Percentiles rank a stretch among this genome's conserved stretches.
Evolutionary conservation across 805 yeast species (phyloP).

Genomic region (Ogataea dorogensis): DNA sequence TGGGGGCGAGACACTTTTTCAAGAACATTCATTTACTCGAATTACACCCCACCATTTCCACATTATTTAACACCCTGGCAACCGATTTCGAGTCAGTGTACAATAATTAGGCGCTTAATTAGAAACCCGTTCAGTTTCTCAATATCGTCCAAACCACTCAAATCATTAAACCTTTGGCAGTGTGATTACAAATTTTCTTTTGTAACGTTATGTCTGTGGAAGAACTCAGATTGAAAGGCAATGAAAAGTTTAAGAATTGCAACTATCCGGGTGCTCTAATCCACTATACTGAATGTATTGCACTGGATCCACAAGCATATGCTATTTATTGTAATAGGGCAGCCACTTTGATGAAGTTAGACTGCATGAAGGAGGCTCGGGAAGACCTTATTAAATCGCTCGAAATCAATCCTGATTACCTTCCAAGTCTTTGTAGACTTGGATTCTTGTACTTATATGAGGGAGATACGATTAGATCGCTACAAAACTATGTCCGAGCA

Average conservation of each 20-base stretch:
- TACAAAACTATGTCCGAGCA: constrained; percentile 38
- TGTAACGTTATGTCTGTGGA: constrained; percentile 13
- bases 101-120: no score
- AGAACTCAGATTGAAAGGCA: constrained; percentile 28
- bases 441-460: constrained; percentile 36
- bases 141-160: background rate
- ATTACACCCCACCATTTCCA: no score
- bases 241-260: constrained; percentile 26
- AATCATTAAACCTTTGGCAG: no score
- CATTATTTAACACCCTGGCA: no score
- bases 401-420: constrained; percentile 33
- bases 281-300: constrained; percentile 38
- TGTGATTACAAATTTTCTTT: no score
- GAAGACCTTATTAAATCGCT: constrained; percentile 35
- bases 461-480: constrained; percentile 37
- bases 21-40: no score
- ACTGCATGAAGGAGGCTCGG: constrained; percentile 36
- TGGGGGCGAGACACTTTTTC: no score
- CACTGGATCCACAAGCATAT: constrained; percentile 33
- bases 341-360: constrained; percentile 38
- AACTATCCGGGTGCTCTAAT: constrained; percentile 36
- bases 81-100: no score
- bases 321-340: constrained; percentile 40
- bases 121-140: no score
- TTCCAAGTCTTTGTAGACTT: constrained; percentile 40